Base-by-base conservation (phyloP, 2,329 filamentous ascomycete genomes). In the Trichophyton schoenleinii region DNA sequence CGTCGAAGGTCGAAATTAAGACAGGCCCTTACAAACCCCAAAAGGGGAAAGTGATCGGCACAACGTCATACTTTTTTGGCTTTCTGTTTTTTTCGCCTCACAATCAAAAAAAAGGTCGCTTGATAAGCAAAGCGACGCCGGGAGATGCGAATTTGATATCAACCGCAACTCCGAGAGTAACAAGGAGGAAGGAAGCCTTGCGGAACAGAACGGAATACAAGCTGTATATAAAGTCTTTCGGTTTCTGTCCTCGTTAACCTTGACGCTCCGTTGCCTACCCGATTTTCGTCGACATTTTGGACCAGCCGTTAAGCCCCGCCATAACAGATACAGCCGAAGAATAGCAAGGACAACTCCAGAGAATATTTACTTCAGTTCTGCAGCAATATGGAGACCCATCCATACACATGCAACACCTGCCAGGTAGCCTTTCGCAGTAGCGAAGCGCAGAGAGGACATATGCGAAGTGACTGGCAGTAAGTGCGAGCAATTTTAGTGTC, bases 391-490 rank as follows among this genome's bases (percentile, higher is more conserved):
- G 72, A 82, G 36, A 81, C 86, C 28, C 90, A 96, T 72, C 92
- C 94, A 1, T 99, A 92, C 77, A 97, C 92, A 61, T 99, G 94
- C 84, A 99, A 97, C 76, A 94, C 91, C 62, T 99, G 94, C 72
- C 90, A 96, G 73, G 91, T 99, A 68, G 94, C 92, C 59, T 99
- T 97, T 77, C 87, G 92, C 67, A 91, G 89, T 71, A 91, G 89
- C 73, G 92, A 97, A 72, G 81, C 95, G 61, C 94, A 99, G 77
- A 87, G 94, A 73, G 86, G 84, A 42, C 94, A 99, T 73, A 99
- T 99, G 94, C 91, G 94, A 74, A 94, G 87, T 68, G 94, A 99
- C 78, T 99, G 94, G 94, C 92, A 99, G 88, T 94, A 81, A 78
- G 89, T 86, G 60, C 59, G 18, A 3, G 36, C n/a, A 41, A 41